Conservation (phyloP, 2,329 filamentous ascomycete genomes). For the Arthrobotrys pseudoclavata region DNA sequence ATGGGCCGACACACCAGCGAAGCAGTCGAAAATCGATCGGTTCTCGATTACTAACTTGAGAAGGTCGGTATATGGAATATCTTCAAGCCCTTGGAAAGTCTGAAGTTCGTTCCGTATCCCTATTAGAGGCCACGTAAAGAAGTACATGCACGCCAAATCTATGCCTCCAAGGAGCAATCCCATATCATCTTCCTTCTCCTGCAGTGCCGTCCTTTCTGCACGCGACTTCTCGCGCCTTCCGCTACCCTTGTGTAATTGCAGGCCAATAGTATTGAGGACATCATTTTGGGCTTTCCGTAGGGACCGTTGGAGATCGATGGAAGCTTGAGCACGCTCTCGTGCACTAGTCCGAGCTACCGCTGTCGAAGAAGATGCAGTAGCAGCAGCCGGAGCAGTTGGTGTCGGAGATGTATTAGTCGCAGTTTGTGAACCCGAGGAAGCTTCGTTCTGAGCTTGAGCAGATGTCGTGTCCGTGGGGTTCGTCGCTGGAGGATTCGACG, state of each 20-base stretch:
- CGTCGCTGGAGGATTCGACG: background rate
- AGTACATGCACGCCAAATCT: constrained; percentile 62
- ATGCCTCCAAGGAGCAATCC: constrained; percentile 62
- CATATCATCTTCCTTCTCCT: constrained; percentile 63
- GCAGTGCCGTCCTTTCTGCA: constrained; percentile 43
- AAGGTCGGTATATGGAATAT: constrained; percentile 48
- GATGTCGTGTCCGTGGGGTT: background rate
- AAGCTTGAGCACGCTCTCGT: constrained; percentile 54
- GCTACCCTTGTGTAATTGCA: constrained; percentile 59
- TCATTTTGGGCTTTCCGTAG: constrained; percentile 63
- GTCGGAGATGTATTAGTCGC: background rate
- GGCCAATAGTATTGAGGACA: constrained; percentile 63
- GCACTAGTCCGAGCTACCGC: constrained; percentile 8
- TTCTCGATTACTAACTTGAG: constrained; percentile 24
- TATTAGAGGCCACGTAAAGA: constrained; percentile 63
- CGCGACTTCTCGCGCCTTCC: constrained; percentile 46
- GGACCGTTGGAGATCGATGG: constrained; percentile 62
- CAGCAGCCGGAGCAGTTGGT: background rate
- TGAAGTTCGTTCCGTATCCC: constrained; percentile 63
- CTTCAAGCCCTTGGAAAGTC: constrained; percentile 46
- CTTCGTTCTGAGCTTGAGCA: constrained; percentile 11
- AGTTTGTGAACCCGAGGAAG: constrained; percentile 16
- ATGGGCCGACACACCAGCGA: constrained; percentile 63
- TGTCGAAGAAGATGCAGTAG: constrained; percentile 6
- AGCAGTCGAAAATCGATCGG: constrained; percentile 60